Evolutionary conservation across 2,329 filamentous ascomycete genomes (phyloP).

Genomic region (Colletotrichum lupini): DNA sequence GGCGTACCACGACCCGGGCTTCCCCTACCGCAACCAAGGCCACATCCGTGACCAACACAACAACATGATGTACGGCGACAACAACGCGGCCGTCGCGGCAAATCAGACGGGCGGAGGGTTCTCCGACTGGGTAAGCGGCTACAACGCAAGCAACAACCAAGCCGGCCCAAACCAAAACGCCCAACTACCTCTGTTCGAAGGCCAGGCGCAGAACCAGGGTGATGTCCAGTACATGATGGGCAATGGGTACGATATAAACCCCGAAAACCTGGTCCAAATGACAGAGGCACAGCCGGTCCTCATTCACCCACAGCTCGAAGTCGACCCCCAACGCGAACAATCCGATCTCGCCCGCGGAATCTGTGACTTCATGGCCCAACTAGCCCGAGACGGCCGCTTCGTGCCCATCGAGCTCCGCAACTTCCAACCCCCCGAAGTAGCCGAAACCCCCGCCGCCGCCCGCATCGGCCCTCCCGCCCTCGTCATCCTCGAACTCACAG

Average conservation of each 20-base stretch:
- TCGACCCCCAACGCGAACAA: background rate
- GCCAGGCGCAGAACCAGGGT: background rate
- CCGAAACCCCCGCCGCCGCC: background rate
- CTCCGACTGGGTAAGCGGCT: slow-evolving; percentile 9
- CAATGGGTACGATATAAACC: background rate
- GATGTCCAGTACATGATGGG: slow-evolving; percentile 20
- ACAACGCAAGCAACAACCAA: background rate
- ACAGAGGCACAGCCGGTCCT: background rate
- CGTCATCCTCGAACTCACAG: slow-evolving; percentile 5
- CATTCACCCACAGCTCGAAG: background rate
- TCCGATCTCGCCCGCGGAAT: background rate
- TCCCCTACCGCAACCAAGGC: background rate
- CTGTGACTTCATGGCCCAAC: slow-evolving; percentile 1
- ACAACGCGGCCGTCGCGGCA: slow-evolving; percentile 9
- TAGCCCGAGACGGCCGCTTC: slow-evolving; percentile 22
- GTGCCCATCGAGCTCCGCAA: slow-evolving; percentile 24
- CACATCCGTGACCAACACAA: background rate
- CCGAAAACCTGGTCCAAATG: background rate
- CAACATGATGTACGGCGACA: slow-evolving; percentile 10
- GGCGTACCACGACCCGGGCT: background rate
- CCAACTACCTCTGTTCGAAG: slow-evolving; percentile 3
- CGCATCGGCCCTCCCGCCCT: slow-evolving; percentile 1
- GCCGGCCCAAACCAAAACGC: background rate
- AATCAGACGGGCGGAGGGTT: slow-evolving; percentile 1
- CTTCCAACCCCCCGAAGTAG: slow-evolving; percentile 2